These are phyloP conservation scores for Ascodesmis nigricans DNA, from an alignment of 495 filamentous ascomycete genomes.

Conservation along the genomic window DNA sequence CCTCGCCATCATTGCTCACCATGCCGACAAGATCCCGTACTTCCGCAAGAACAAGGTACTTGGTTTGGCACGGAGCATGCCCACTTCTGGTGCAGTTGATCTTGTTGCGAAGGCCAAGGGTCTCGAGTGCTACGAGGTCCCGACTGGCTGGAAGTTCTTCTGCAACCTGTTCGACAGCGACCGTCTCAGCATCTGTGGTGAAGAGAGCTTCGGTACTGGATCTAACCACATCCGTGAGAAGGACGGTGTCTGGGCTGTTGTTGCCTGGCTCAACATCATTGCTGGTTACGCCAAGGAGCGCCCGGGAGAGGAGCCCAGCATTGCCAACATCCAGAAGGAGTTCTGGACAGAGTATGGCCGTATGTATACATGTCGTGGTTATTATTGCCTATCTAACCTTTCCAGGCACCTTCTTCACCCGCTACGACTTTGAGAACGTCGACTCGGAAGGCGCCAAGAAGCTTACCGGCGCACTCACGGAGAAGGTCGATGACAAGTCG, in stretches of 20 bases:
- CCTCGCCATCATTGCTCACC: slow-evolving; percentile 91
- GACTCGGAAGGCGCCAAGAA: slow-evolving; percentile 76
- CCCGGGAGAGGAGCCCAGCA: slow-evolving; percentile 54
- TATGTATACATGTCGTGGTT: slow-evolving; percentile 4
- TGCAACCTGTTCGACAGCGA: slow-evolving; percentile 91
- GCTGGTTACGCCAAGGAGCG: slow-evolving; percentile 74
- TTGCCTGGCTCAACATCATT: slow-evolving; percentile 97
- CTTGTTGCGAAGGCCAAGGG: slow-evolving; percentile 87
- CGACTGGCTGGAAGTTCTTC: slow-evolving; percentile 99
- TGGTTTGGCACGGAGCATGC: slow-evolving; percentile 90
- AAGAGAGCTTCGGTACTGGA: slow-evolving; percentile 96
- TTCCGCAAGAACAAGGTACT: slow-evolving; percentile 94
- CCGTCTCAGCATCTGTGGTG: slow-evolving; percentile 96
- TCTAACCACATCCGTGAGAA: slow-evolving; percentile 99
- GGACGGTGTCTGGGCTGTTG: slow-evolving; percentile 90
- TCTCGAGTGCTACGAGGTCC: slow-evolving; percentile 82
- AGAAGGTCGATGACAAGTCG: slow-evolving; percentile 38
- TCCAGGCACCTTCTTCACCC: slow-evolving; percentile 78
- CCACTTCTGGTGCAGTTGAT: slow-evolving; percentile 84
- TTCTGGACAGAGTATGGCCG: slow-evolving; percentile 91
- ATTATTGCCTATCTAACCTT: neutral
- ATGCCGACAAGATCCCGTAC: slow-evolving; percentile 84
- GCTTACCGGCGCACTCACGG: slow-evolving; percentile 53
- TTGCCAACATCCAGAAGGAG: slow-evolving; percentile 81
- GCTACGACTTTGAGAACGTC: slow-evolving; percentile 93